Evolutionary conservation across 2,329 filamentous ascomycete species (phyloP).

Genomic region (Chlorencoelia australis): DNA sequence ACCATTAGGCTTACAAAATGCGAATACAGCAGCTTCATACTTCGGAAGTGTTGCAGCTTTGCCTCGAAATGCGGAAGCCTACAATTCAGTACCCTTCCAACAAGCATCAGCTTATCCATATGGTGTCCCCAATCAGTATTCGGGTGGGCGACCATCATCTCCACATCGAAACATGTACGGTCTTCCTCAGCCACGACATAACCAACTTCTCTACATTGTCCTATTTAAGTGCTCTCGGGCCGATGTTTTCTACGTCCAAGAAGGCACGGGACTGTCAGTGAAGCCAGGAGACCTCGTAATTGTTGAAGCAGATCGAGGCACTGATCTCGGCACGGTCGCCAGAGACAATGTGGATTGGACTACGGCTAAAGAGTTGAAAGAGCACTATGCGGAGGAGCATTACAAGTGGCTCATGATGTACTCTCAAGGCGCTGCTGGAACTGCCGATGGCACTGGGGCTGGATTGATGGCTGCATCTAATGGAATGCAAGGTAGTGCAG

Average conservation of each 20-base stretch:
- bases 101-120: conserved; percentile 21
- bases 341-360: conserved; percentile 82
- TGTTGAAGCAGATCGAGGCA: conserved; percentile 92
- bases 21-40: conserved; percentile 23
- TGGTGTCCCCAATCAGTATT: conserved; percentile 17
- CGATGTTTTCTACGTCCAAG: conserved; percentile 94
- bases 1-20: conserved; percentile 17
- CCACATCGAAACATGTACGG: conserved; percentile 53
- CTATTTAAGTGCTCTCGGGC: conserved; percentile 94
- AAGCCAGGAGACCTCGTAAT: conserved; percentile 92
- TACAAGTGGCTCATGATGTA: conserved; percentile 99
- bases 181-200: conserved; percentile 50
- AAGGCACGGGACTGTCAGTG: conserved; percentile 84
- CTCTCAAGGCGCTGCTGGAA: conserved; percentile 63
- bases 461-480: conserved; percentile 55
- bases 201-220: conserved; percentile 75
- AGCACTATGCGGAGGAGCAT: conserved; percentile 87
- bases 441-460: conserved; percentile 48
- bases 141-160: conserved; percentile 39
- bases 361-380: conserved; percentile 78
- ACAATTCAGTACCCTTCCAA: conserved; percentile 11
- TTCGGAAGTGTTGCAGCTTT: conserved; percentile 22
- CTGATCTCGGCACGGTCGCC: conserved; percentile 87
- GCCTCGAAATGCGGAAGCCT: conserved; percentile 18
- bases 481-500: conserved; percentile 56